These are phyloP conservation scores for Jacaranda mimosifolia DNA, from an alignment of 257 asterid species.

Conservation along the genomic window DNA sequence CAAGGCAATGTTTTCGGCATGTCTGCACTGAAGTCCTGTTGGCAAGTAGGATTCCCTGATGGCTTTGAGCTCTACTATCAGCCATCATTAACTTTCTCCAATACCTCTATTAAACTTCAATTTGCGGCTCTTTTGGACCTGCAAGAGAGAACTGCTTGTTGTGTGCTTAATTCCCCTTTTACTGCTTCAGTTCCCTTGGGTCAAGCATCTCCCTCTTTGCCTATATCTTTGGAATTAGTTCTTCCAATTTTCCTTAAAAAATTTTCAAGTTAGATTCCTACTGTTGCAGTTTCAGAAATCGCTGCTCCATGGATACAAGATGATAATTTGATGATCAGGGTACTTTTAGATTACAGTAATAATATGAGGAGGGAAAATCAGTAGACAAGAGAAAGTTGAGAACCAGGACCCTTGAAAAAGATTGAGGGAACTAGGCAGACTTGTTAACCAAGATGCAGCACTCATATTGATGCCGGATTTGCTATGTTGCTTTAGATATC, in stretches of 20 bases:
- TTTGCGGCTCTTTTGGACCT: background rate
- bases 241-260: background rate
- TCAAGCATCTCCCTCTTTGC: background rate
- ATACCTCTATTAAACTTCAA: background rate
- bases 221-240: background rate
- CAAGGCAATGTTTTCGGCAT: too few species aligned
- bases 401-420: background rate
- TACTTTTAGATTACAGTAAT: background rate
- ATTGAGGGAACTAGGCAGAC: background rate
- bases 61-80: too few species aligned
- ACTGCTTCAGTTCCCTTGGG: background rate
- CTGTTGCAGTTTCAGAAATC: background rate
- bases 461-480: background rate
- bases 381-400: background rate
- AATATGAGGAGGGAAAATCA: background rate
- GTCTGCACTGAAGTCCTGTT: too few species aligned
- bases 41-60: too few species aligned
- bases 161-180: background rate
- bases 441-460: too few species aligned
- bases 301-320: background rate
- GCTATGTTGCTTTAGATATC: background rate
- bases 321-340: background rate
- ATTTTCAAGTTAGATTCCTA: background rate
- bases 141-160: too few species aligned
- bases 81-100: background rate